These are phyloP conservation scores for Pichia gijzeniarum DNA, from an alignment of 805 yeast species.

Conservation along the genomic window DNA sequence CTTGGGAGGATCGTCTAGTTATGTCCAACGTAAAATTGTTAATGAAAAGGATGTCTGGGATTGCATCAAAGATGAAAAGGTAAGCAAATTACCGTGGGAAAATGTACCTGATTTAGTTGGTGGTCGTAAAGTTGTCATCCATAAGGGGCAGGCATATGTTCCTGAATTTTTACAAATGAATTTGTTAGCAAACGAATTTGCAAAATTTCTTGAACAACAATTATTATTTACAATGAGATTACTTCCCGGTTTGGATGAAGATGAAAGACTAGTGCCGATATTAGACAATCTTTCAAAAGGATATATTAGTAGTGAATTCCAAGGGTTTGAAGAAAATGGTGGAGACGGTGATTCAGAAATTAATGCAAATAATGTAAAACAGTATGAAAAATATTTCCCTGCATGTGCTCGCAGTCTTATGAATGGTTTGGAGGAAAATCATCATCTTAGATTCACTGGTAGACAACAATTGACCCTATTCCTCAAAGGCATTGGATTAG, in stretches of 20 bases:
- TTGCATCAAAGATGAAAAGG: conserved; percentile 53
- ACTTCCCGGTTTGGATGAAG: conserved; percentile 83
- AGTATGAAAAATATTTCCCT: conserved; percentile 65
- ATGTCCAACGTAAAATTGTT: conserved; percentile 24
- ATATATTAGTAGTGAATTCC: conserved; percentile 50
- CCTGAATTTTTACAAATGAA: conserved; percentile 77
- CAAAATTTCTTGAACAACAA: conserved; percentile 41
- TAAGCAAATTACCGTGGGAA: conserved; percentile 84
- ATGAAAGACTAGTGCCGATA: conserved; percentile 81
- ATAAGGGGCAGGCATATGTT: conserved; percentile 72
- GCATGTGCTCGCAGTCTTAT: conserved; percentile 60
- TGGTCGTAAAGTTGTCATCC: conserved; percentile 60
- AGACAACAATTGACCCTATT: conserved; percentile 83
- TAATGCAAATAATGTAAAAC: conserved; percentile 54
- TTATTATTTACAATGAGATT: conserved; percentile 67
- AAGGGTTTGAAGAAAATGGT: conserved; percentile 15
- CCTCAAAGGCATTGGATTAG: conserved; percentile 83
- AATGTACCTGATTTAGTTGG: conserved; percentile 73
- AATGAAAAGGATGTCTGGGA: conserved; percentile 47
- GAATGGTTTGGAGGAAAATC: conserved; percentile 47
- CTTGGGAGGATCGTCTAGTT: conserved; percentile 19
- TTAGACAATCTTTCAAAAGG: conserved; percentile 72
- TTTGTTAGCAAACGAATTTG: conserved; percentile 63
- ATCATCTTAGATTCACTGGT: conserved; percentile 76
- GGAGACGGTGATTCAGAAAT: conserved; percentile 37